Base-by-base conservation (phyloP, 192 early-diverging fungal genomes). In the Coemansia sp. region DNA sequence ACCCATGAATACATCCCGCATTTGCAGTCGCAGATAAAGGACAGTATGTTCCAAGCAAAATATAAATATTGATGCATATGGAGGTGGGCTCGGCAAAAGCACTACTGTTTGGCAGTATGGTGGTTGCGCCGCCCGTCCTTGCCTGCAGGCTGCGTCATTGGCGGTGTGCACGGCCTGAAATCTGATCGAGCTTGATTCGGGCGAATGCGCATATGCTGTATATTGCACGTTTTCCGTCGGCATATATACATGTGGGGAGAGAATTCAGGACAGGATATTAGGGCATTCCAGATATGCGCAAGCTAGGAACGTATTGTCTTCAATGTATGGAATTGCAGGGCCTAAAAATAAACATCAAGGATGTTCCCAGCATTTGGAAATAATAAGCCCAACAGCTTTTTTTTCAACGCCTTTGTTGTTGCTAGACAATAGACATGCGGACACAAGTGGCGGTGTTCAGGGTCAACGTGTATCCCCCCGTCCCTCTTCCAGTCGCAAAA, bases 381-480 rank as follows among this genome's bases (percentile, higher is more conserved):
- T 34, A 56, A 29, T 56, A 56, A 35, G 34, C 54, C 25, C 34
- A 35, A 10, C 9, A 7, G 19, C 14, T 56, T 32, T 2, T 25
- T 53, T n/a, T 53, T 25, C 52, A 15, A 0, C 43, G 13, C 11
- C 48, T 23, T 50, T 23, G 19, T 50, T 50, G 48, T 17, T 5
- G 9, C 10, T 15, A 10, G 22, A 52, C 29, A 57, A 36, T 57
- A 33, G 17, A 2, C 14, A 57, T 9, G 55, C 55, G 9, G 25
- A 57, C 14, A 17, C 34, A 57, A 36, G 55, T 57, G 55, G 55
- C 55, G 55, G 55, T 36, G 55, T 57, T 57, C 55, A 57, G 55
- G 55, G 55, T 57, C 55, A 36, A 57, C 33, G 4, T 57, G 52
- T 54, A 33, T 54, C 52, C 25, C 25, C 9, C 52, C 1, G 11